Evolutionary conservation across 2,329 filamentous ascomycete species (phyloP).

Genomic region (Arthrobotrys musiformis): DNA sequence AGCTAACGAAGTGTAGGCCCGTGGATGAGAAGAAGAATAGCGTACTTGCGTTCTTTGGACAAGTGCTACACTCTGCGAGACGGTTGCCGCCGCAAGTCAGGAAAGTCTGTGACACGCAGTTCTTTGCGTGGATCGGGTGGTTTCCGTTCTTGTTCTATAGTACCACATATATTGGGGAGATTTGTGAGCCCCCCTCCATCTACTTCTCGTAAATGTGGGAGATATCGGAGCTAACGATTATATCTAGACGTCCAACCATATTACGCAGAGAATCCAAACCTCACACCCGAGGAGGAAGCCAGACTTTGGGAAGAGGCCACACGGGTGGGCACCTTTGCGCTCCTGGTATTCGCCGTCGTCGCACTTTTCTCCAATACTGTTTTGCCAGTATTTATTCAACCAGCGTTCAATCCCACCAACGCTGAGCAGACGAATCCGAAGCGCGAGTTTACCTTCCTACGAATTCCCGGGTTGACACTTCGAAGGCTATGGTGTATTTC

Average conservation of each 20-base stretch:
- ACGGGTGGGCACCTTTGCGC: constrained; percentile 85
- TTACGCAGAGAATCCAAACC: constrained; percentile 79
- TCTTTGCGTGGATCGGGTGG: constrained; percentile 93
- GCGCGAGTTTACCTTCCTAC: constrained; percentile 71
- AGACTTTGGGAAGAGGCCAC: constrained; percentile 84
- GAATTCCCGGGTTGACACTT: constrained; percentile 85
- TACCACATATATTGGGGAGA: constrained; percentile 90
- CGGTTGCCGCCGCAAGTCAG: constrained; percentile 83
- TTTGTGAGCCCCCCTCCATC: constrained; percentile 65
- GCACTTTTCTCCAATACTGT: constrained; percentile 84
- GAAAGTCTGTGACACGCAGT: constrained; percentile 82
- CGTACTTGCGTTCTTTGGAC: constrained; percentile 80
- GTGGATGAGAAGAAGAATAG: constrained; percentile 72
- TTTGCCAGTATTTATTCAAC: constrained; percentile 84
- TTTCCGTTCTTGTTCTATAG: constrained; percentile 97
- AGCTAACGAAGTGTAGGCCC: constrained; percentile 69
- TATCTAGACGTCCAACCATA: constrained; percentile 76
- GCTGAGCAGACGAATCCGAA: constrained; percentile 58
- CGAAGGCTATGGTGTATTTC: constrained; percentile 87
- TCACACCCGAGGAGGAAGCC: constrained; percentile 80
- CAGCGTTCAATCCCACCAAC: constrained; percentile 72
- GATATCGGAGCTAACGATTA: constrained; percentile 2
- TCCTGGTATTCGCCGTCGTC: constrained; percentile 87
- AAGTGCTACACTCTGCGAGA: constrained; percentile 79
- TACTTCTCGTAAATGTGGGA: background rate